These are phyloP conservation scores for Cubamyces lactineus DNA, from an alignment of 768 basidiomycete genomes.

Conservation along the genomic window DNA sequence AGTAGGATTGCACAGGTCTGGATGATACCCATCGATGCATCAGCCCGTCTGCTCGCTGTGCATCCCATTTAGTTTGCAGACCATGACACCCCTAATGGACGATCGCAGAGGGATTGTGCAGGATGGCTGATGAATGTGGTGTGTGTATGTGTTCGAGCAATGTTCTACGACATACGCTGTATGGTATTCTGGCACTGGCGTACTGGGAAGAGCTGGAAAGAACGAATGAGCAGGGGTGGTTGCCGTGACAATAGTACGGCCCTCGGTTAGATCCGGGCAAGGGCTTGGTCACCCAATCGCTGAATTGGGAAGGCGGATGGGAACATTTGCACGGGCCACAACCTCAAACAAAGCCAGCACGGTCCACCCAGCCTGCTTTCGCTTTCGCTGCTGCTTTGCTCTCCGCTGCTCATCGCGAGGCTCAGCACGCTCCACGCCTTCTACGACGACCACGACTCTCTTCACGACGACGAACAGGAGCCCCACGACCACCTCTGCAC, in stretches of 20 bases:
- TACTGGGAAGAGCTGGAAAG: neutral
- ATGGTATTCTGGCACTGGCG: neutral
- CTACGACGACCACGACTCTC: constrained; percentile 14
- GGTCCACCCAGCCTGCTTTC: neutral
- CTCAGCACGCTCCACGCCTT: constrained; percentile 6
- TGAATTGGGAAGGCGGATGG: constrained; percentile 5
- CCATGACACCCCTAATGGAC: too few relatives aligned
- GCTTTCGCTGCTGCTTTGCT: constrained; percentile 1
- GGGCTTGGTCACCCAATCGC: constrained; percentile 10
- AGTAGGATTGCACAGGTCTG: constrained; percentile 2
- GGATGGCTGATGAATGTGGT: neutral
- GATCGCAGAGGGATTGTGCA: neutral
- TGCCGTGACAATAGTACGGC: constrained; percentile 26
- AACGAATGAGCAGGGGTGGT: constrained; percentile 5
- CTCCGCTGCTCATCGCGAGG: neutral
- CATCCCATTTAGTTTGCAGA: neutral
- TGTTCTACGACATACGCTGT: neutral
- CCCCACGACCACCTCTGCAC: constrained; percentile 1
- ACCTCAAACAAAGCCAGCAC: constrained; percentile 20
- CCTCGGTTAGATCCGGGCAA: constrained; percentile 25
- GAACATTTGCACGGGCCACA: constrained; percentile 16
- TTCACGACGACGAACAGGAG: constrained; percentile 1
- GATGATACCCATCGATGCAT: constrained; percentile 9
- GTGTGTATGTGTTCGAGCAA: neutral
- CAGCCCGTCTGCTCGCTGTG: neutral